These are phyloP conservation scores for Fraxinus cuspidata DNA, from an alignment of 257 asterid genomes.

Conservation along the genomic window DNA sequence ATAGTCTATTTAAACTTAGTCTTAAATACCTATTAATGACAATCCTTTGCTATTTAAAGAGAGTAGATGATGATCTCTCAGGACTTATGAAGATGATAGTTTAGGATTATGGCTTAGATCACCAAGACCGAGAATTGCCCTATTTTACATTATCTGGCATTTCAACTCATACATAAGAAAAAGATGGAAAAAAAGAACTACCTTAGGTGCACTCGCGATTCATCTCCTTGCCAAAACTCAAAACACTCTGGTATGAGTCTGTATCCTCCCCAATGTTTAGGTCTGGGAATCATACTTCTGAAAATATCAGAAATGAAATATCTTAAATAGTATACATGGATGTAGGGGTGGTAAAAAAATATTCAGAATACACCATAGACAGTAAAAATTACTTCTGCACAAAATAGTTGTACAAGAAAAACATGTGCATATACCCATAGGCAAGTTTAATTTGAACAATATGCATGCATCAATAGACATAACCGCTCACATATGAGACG, in stretches of 20 bases:
- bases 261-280: conserved; percentile 55
- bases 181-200: conserved; percentile 6
- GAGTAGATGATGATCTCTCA: not conserved
- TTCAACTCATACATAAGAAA: not conserved
- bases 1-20: not conserved
- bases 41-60: not conserved
- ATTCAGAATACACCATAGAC: not conserved
- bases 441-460: not conserved
- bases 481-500: not conserved
- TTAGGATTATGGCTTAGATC: not conserved
- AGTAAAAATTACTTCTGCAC: not conserved
- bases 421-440: not conserved
- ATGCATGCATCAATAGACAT: not conserved
- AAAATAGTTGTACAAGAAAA: not conserved
- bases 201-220: conserved; percentile 56
- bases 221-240: conserved; percentile 59
- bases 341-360: not conserved
- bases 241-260: conserved; percentile 44
- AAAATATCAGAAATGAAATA: conserved; percentile 8
- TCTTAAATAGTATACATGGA: not conserved
- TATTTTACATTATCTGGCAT: not conserved
- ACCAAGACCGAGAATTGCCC: not conserved
- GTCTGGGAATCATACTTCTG: conserved; percentile 47
- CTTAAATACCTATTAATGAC: not conserved
- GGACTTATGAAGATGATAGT: not conserved